phyloP scores from a whole-genome alignment of 805 yeast genomes.

The Metschnikowia chrysomelidarum region DNA sequence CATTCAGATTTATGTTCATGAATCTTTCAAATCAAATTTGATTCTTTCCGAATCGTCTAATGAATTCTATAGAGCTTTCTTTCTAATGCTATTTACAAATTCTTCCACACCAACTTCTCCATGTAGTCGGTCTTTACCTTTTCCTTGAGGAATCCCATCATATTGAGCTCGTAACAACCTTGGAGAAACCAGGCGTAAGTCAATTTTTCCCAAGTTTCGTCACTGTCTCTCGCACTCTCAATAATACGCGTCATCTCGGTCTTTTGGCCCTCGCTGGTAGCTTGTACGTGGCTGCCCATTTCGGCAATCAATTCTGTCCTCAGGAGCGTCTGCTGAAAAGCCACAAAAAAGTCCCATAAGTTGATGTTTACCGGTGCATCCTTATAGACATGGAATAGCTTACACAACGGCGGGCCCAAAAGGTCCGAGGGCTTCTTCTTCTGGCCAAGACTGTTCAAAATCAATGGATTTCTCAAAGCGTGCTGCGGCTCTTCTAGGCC shows the following conservation, averaged over 20 bases:
- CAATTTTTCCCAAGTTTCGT: conserved; percentile 57
- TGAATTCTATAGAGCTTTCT: neutral
- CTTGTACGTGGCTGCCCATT: conserved; percentile 5
- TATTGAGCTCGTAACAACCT: conserved; percentile 65
- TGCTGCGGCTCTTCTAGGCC: conserved; percentile 31
- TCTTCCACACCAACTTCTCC: conserved; percentile 73
- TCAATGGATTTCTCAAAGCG: conserved; percentile 20
- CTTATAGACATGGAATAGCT: conserved; percentile 65
- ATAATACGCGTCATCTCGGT: conserved; percentile 1
- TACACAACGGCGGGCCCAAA: conserved; percentile 22
- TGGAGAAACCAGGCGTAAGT: conserved; percentile 73
- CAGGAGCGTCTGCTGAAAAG: conserved; percentile 52
- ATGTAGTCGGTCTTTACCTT: conserved; percentile 60
- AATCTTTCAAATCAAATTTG: neutral
- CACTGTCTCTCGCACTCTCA: conserved; percentile 2
- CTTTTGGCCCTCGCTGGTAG: neutral
- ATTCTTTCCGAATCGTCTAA: neutral
- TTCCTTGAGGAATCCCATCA: conserved; percentile 67
- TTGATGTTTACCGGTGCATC: conserved; percentile 75
- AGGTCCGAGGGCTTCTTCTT: conserved; percentile 8
- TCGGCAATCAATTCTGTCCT: conserved; percentile 23
- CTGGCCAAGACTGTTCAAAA: conserved; percentile 5
- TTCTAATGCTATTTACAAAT: conserved; percentile 28
- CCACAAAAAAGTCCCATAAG: conserved; percentile 62
- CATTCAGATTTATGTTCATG: no score